A percentile compares a stretch with the other conserved stretches of the same genome.
phyloP scores from a whole-genome alignment of 306 rosid genomes.

The Cicer cuneatum region DNA sequence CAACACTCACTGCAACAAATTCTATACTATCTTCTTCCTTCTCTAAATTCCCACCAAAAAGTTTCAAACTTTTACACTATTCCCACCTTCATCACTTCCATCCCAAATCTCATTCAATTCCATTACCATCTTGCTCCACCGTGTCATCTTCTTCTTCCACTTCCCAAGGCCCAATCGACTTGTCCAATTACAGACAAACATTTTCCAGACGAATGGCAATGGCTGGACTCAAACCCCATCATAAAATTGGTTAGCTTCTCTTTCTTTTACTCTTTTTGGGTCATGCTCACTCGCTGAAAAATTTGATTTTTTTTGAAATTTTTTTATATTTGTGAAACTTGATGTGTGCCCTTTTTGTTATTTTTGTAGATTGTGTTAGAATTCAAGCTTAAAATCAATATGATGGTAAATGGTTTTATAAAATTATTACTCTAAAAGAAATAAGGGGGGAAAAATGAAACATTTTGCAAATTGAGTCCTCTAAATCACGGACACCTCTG shows the following conservation, averaged over 20 bases:
- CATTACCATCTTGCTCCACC: conserved; percentile 47
- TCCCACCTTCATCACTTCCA: conserved; percentile 40
- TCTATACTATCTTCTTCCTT: conserved; percentile 41
- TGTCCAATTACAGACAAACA: conserved; percentile 61
- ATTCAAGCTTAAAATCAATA: conserved; percentile 9
- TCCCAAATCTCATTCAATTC: conserved; percentile 38
- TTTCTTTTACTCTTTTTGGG: conserved; percentile 2
- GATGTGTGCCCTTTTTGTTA: conserved; percentile 31
- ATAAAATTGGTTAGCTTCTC: conserved; percentile 64
- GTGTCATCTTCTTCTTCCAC: conserved; percentile 42
- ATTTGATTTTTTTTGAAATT: not conserved
- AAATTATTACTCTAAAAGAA: conserved; percentile 5
- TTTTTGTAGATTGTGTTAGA: not conserved
- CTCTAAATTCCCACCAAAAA: conserved; percentile 45
- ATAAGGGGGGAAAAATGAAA: not conserved
- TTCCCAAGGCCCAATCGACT: conserved; percentile 54
- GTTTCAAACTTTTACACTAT: conserved; percentile 44
- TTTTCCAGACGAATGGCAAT: conserved; percentile 85
- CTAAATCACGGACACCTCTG: too few species aligned
- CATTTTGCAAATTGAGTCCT: not conserved
- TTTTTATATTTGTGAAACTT: conserved; percentile 3
- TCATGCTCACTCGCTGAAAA: not conserved
- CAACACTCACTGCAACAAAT: conserved; percentile 47
- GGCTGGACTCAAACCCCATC: conserved; percentile 91
- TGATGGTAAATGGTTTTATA: conserved; percentile 16